Conservation (phyloP, 192 early-diverging fungal species). For the Gonapodya sp. region DNA sequence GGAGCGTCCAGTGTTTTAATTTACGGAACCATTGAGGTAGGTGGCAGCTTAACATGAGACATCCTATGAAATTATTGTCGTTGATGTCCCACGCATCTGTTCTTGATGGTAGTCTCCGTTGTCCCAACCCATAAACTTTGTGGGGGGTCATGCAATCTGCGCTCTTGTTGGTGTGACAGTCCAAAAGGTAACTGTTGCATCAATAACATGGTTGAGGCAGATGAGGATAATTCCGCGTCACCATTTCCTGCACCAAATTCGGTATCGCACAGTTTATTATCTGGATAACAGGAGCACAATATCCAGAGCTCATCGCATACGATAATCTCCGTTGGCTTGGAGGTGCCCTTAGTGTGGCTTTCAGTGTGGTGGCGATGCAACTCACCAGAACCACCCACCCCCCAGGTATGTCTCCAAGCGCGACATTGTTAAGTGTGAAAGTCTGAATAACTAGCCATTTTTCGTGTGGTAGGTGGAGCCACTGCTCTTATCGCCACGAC, state of each 20-base stretch:
- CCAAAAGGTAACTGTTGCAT: neutral
- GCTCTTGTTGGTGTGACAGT: neutral
- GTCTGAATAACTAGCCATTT: neutral
- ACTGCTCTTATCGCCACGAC: constrained; percentile 39
- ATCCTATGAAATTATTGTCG: no score
- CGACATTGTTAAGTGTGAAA: no score
- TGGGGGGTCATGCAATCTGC: neutral
- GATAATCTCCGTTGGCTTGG: constrained; percentile 34
- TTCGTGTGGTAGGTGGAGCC: constrained; percentile 22
- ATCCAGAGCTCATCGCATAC: constrained; percentile 11
- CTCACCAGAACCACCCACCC: constrained; percentile 41
- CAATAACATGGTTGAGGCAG: neutral
- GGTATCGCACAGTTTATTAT: no score
- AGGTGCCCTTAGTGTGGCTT: constrained; percentile 34
- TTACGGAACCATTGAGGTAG: constrained; percentile 49
- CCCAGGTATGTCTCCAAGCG: constrained; percentile 17
- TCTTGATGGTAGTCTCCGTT: constrained; percentile 50
- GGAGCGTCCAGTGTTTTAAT: constrained; percentile 53
- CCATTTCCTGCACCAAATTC: no score
- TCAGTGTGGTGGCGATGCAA: constrained; percentile 39
- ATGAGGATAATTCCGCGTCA: no score
- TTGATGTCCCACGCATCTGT: no score
- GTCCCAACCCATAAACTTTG: constrained; percentile 43
- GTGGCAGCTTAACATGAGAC: no score
- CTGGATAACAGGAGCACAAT: neutral